Base-by-base conservation (phyloP, 176 grass and related monocot species). In the Musa beccarii region DNA sequence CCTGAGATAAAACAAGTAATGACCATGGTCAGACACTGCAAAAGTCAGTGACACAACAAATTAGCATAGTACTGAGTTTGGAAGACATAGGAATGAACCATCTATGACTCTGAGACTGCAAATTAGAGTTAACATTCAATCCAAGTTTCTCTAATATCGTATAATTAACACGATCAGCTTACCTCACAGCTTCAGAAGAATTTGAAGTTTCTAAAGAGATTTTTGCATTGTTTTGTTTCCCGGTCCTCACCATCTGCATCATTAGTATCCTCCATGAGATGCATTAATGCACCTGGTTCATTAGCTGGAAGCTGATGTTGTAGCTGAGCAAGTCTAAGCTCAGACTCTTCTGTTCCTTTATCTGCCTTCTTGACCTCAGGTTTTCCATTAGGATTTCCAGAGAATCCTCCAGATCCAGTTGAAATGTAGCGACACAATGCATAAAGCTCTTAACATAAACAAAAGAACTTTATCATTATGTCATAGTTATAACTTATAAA, bases 141-240 rank as follows among this genome's bases (percentile, higher is more conserved):
- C 11, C 11, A 50, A 13, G 51, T 23, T 54, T 53, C 19, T 17
- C 68, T 69, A 9, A 49, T 50, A 52, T 49, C 61, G 2, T 10
- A 57, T 50, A 49, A 20, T 26, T 28, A 49, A 12, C 66, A 24
- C 1, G 29, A 74, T 53, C 76, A 51, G 71, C 83, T 28, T 55
- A 99, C 95, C 95, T 99, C 95, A 17, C 90, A 90, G 73, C 90
- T 91, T 72, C 94, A 82, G 51, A 89, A 99, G 73, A 99, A 89
- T 74, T 99, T 99, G 69, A 99, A 57, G 49, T 87, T 91, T 83
- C 79, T 94, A 72, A 99, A 99, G 66, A 99, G 86, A 72, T 66
- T 87, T 85, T 81, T 94, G 71, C 88, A 91, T 52, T 94, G 80
- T 69, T 86, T 99, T 49, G 86, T 88, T 64, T 82, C 77, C 8